A percentile compares a stretch with the other conserved stretches of the same genome.
Conservation (phyloP, 106 monocot species). For the Acanthochlamys bracteata region DNA sequence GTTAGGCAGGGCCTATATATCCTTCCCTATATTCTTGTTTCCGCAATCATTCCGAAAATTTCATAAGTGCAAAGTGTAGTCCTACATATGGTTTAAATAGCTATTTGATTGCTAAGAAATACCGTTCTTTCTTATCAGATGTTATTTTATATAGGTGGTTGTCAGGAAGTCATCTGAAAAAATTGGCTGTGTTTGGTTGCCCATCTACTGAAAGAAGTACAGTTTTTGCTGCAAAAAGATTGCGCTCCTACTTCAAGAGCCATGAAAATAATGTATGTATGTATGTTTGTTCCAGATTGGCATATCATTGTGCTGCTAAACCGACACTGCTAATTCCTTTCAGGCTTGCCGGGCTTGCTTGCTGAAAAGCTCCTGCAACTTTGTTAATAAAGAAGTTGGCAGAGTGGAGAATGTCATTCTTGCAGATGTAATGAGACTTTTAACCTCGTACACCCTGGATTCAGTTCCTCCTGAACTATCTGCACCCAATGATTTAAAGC, state of each 20-base stretch:
- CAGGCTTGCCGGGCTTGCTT: conserved; percentile 62
- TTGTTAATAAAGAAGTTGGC: conserved; percentile 30
- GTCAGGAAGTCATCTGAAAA: conserved; percentile 61
- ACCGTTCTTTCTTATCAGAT: background rate
- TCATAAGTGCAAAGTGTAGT: background rate
- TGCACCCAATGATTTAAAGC: conserved; percentile 35
- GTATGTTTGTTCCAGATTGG: background rate
- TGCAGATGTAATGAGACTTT: conserved; percentile 45
- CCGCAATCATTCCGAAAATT: background rate
- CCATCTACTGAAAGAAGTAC: conserved; percentile 56
- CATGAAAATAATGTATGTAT: conserved; percentile 61
- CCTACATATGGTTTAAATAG: background rate
- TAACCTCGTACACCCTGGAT: conserved; percentile 40
- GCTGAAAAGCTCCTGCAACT: conserved; percentile 55
- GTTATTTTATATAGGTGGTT: conserved; percentile 43
- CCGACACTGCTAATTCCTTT: conserved; percentile 1
- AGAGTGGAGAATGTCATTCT: conserved; percentile 43
- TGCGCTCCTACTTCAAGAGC: conserved; percentile 66
- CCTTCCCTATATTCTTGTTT: no score
- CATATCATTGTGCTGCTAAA: no score
- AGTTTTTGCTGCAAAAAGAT: conserved; percentile 68
- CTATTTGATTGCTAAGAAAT: no score
- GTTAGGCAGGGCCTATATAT: no score
- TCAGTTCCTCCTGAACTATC: conserved; percentile 16
- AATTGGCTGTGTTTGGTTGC: conserved; percentile 63